Base-by-base conservation (phyloP, 768 basidiomycete species). In the Mycena filopes region DNA sequence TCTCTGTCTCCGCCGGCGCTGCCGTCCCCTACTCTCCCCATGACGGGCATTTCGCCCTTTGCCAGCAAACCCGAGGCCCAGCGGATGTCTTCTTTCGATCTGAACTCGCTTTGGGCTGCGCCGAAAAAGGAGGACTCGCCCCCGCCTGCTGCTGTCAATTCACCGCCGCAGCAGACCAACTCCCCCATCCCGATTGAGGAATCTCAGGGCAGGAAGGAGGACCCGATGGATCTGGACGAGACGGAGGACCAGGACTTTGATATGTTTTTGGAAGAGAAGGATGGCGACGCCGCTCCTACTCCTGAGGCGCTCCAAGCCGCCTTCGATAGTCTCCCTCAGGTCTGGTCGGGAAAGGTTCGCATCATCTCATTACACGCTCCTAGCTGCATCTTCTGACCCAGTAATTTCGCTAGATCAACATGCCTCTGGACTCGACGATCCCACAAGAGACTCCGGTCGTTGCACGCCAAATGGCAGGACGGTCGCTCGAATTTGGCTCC, bases 201-300 rank as follows among this genome's bases (percentile, higher is more conserved):
- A 26, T 15, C 42, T 2, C 78, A 77, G 20, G 76, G 76, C 4
- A 83, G 80, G 33, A 58, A 63, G 67, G 82, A 82, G n/a, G 77
- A 78, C 33, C 75, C 78, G 11, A 83, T 86, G 68, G 86, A 84
- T 71, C 77, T 78, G 42, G 82, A 81, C 53, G 86, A 83, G 64
- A 83, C 89, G 12, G 87, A 89, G 56, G 94, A 94, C 76, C 86
- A 88, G 66, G 94, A 94, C 74, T 94, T 96, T 71, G 94, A 95
- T 70, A 92, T 94, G 88, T 90, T 94, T 72, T 77, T 96, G 41
- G 86, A 88, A 61, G 87, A 91, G 62, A 86, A 89, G 65, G 85
- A 82, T 26, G 82, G 82, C 7, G 85, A 81, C 29, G 81, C 70
- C 18, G 76, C 71, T 4, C 69, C 76, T 41, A 71, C 68, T 41